Conservation (phyloP, 768 basidiomycete species). For the Serendipita vermifera region DNA sequence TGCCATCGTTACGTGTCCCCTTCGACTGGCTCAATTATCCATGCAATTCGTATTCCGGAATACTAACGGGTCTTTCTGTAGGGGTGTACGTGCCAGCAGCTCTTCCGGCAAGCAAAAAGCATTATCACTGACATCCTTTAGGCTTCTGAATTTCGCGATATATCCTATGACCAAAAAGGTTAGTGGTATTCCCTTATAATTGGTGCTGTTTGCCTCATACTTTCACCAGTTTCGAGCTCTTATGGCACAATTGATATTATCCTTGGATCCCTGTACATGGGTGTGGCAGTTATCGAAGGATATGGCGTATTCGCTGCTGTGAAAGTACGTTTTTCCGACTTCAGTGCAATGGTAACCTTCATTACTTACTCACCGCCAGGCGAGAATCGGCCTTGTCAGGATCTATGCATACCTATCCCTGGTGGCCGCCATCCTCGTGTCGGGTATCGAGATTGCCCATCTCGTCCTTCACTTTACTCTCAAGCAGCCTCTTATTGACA, state of each 20-base stretch:
- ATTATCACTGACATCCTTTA: too few species aligned
- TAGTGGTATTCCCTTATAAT: not conserved
- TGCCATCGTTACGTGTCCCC: conserved; percentile 29
- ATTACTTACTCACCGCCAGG: conserved; percentile 26
- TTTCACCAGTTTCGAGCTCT: conserved; percentile 24
- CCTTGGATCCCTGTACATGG: conserved; percentile 46
- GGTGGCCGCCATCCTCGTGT: conserved; percentile 35
- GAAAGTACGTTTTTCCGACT: conserved; percentile 30
- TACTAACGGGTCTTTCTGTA: conserved; percentile 18
- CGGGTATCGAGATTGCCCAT: conserved; percentile 41
- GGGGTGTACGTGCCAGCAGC: conserved; percentile 3
- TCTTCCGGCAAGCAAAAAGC: too few species aligned
- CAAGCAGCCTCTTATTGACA: conserved; percentile 50
- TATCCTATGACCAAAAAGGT: not conserved
- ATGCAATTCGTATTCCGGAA: conserved; percentile 21
- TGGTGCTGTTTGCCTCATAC: not conserved
- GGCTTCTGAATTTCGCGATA: not conserved
- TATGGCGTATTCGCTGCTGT: conserved; percentile 42
- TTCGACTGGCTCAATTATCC: not conserved
- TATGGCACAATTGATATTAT: conserved; percentile 45
- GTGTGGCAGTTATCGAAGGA: conserved; percentile 37
- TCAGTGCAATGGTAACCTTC: not conserved
- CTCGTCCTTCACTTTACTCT: conserved; percentile 51
- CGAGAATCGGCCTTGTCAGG: conserved; percentile 41
- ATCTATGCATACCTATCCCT: conserved; percentile 42